phyloP scores from a whole-genome alignment of 805 yeast species.

The Barnettozyma californica region DNA sequence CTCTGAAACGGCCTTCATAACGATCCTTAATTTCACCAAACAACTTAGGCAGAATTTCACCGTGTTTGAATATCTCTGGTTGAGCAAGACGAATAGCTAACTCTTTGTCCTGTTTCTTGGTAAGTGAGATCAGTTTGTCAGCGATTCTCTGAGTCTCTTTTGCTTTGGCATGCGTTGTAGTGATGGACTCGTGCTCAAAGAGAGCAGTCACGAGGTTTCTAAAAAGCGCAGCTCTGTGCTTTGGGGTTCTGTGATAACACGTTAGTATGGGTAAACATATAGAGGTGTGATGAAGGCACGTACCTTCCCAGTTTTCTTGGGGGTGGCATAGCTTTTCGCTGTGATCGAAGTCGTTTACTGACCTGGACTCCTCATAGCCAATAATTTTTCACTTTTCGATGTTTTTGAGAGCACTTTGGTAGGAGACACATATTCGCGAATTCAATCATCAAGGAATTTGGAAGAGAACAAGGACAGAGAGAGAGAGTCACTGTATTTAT shows the following conservation, averaged over 20 bases:
- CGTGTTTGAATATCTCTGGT: conserved; percentile 42
- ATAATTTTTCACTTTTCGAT: conserved; percentile 1
- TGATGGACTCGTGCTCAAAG: conserved; percentile 63
- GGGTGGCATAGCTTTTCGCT: conserved; percentile 16
- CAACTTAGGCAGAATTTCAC: conserved; percentile 55
- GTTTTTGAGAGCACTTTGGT: not conserved
- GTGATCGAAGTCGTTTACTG: not conserved
- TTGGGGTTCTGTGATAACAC: conserved; percentile 16
- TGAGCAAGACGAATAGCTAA: conserved; percentile 31
- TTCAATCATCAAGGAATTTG: not conserved
- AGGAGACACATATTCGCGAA: not conserved
- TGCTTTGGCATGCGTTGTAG: conserved; percentile 73
- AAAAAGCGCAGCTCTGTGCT: conserved; percentile 39
- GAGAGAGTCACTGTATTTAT: not conserved
- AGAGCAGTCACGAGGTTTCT: conserved; percentile 63
- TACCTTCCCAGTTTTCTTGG: conserved; percentile 23
- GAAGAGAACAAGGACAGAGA: not conserved
- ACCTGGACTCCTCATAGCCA: not conserved
- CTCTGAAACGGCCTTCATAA: conserved; percentile 61
- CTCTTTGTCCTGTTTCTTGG: conserved; percentile 35
- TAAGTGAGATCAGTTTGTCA: conserved; percentile 58
- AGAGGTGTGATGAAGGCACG: not conserved
- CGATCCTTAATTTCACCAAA: conserved; percentile 59
- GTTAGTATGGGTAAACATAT: conserved; percentile 3
- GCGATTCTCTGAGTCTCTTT: conserved; percentile 59